Base-by-base conservation (phyloP, 805 yeast genomes). In the Schwanniomyces vanrijiae region DNA sequence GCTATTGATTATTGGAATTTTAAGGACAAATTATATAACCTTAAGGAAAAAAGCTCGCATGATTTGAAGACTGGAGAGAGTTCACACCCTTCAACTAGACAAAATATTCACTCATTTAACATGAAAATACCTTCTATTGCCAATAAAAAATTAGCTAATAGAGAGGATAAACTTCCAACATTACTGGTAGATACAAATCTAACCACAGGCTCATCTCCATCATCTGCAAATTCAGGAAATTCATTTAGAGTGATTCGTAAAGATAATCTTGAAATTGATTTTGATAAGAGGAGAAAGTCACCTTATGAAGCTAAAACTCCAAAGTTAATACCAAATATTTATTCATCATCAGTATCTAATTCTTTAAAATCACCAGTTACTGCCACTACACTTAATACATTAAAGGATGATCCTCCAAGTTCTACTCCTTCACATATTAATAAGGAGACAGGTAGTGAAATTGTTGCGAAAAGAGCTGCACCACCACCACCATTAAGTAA, bases 231-330 rank as follows among this genome's bases (percentile, higher is more conserved):
- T 25, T 45, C 47, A n/a, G 10, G 44, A 5, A 56, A 78, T 37
- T 71, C 89, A 0, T 88, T 89, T 60, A 75, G 85, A 48, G 84
- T 89, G 0, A 76, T 89, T 7, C 68, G 91, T 26, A 78, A 81
- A 20, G 81, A 78, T n/a, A 80, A 78, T 11, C 71, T 78, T 28
- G 96, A 87, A 56, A 88, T 88, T 50, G 90, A 90, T 62, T 89
- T 89, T 59, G 94, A 89, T 56, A 82, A 86, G 55, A 74, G 90
- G 43, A 68, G 96, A 38, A 82, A 81, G 40, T 84, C 96, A 0
- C 95, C 96, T 1, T 87, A 79, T 57, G 82, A 71, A 16, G 60
- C 68, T 16, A 68, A 68, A 42, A 66, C 76, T 1, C 76, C 83
- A 1, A 78, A 64, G 46, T 49, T 61, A 31, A 64, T 66, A 40